Conservation (phyloP, 2,329 filamentous ascomycete genomes). For the Aspergillus pseudotamarii region DNA sequence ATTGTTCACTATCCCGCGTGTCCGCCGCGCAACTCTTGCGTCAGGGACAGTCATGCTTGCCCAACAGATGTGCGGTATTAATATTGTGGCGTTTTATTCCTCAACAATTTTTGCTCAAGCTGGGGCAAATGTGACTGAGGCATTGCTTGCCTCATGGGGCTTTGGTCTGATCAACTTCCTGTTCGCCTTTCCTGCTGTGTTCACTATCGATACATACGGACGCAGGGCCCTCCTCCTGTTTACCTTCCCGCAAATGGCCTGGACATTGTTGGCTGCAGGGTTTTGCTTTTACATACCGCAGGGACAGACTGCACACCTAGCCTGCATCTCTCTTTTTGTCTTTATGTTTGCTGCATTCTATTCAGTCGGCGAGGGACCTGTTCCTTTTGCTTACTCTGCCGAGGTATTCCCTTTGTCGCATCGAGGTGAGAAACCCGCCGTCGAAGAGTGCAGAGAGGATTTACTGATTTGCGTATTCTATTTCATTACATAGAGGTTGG, state of each 20-base stretch:
- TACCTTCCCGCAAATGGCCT: conserved; percentile 69
- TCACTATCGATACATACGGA: conserved; percentile 70
- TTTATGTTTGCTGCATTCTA: conserved; percentile 69
- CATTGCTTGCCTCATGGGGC: conserved; percentile 65
- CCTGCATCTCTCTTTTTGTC: conserved; percentile 61
- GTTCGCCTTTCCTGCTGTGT: conserved; percentile 66
- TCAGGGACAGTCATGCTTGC: conserved; percentile 80
- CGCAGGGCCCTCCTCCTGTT: conserved; percentile 64
- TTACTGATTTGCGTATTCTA: neutral
- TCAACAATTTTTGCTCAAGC: conserved; percentile 60
- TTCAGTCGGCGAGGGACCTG: conserved; percentile 64
- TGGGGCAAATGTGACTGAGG: conserved; percentile 57
- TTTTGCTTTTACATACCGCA: conserved; percentile 58
- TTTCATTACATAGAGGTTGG: conserved; percentile 45
- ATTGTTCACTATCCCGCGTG: conserved; percentile 53
- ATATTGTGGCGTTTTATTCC: conserved; percentile 77
- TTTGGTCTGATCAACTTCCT: conserved; percentile 68
- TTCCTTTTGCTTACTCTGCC: conserved; percentile 57
- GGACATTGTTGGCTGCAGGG: conserved; percentile 66
- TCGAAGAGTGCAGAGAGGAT: no score
- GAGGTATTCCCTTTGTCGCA: conserved; percentile 60
- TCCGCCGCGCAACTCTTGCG: conserved; percentile 68
- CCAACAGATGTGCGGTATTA: conserved; percentile 72
- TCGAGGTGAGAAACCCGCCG: conserved; percentile 41
- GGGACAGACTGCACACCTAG: conserved; percentile 50